Conservation (phyloP, 129 eudicot species). For the Flaveria ramosissima region DNA sequence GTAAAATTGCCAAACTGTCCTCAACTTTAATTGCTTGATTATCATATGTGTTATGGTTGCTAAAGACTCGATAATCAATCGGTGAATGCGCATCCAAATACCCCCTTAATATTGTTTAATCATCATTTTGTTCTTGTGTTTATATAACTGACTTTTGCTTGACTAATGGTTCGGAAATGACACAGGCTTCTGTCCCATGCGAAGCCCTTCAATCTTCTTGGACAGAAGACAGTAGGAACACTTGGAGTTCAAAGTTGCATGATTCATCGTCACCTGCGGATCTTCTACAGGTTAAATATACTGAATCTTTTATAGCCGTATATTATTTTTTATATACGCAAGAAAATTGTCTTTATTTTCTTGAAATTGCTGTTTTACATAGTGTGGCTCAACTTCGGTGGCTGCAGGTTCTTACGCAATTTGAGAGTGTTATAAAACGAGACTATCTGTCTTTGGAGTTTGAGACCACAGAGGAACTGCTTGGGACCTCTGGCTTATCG, state of each 20-base stretch:
- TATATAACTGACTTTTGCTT: background rate
- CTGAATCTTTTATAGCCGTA: background rate
- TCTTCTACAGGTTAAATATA: constrained; percentile 66
- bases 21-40: too few relatives aligned
- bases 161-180: constrained; percentile 1
- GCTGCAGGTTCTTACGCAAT: constrained; percentile 65
- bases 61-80: too few relatives aligned
- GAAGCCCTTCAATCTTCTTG: constrained; percentile 75
- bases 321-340: background rate
- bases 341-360: background rate
- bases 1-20: too few relatives aligned
- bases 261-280: constrained; percentile 53
- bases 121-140: background rate
- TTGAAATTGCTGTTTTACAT: background rate
- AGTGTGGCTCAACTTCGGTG: constrained; percentile 9
- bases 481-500: constrained; percentile 44
- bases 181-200: constrained; percentile 72
- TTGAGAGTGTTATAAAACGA: constrained; percentile 65
- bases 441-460: constrained; percentile 59
- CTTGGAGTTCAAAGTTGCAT: constrained; percentile 73
- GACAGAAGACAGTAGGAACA: constrained; percentile 50
- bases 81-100: too few relatives aligned
- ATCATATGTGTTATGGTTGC: too few relatives aligned
- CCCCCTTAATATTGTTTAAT: background rate
- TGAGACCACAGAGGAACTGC: constrained; percentile 78